These are phyloP conservation scores for Schwanniomyces polymorphus DNA, from an alignment of 805 yeast species.

Conservation along the genomic window DNA sequence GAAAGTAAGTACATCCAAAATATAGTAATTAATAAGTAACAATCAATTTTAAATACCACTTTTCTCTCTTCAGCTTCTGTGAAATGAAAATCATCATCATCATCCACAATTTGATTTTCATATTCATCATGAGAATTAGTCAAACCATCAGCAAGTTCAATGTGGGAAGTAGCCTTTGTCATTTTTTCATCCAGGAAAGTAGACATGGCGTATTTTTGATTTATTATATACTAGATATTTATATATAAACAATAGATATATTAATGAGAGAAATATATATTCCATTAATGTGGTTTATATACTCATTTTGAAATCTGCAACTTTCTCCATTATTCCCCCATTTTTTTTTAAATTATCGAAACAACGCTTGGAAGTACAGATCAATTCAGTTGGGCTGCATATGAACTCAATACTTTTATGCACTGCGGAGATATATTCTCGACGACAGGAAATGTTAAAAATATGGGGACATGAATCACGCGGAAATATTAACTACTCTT, in stretches of 20 bases:
- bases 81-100: neutral
- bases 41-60: conserved; percentile 2
- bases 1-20: conserved; percentile 43
- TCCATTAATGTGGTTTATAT: neutral
- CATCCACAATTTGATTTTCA: neutral
- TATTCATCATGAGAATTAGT: neutral
- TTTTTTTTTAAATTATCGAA: neutral
- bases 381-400: neutral
- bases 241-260: neutral
- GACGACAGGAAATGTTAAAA: neutral
- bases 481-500: too few species aligned
- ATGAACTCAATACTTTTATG: neutral
- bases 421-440: neutral
- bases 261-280: neutral
- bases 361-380: neutral
- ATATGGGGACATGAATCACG: too few species aligned
- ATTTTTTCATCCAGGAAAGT: neutral
- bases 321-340: neutral
- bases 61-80: neutral
- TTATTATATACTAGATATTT: neutral
- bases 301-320: neutral
- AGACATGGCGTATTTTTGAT: neutral
- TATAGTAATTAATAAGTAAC: neutral
- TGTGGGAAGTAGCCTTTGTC: neutral
- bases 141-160: neutral